Conservation (phyloP, 306 rosid species). For the Vigna radiata region DNA sequence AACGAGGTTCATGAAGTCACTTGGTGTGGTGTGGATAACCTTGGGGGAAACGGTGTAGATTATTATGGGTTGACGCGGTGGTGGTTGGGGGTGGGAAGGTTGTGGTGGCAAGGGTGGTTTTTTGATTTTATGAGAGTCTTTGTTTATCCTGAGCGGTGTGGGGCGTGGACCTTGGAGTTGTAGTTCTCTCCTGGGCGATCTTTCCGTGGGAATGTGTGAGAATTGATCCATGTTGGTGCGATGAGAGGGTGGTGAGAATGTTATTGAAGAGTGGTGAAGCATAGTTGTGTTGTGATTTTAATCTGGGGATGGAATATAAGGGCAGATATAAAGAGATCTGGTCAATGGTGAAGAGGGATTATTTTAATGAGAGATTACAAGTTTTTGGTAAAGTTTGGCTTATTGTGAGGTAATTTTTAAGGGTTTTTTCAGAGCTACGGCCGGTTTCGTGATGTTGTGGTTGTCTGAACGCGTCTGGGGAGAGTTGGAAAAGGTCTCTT, state of each 20-base stretch:
- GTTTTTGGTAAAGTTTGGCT: constrained; percentile 45
- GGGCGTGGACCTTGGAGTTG: constrained; percentile 90
- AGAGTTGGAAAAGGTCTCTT: constrained; percentile 49
- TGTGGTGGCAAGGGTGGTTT: constrained; percentile 70
- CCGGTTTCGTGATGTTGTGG: constrained; percentile 66
- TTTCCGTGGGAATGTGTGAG: constrained; percentile 47
- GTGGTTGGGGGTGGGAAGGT: constrained; percentile 42
- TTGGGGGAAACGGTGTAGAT: constrained; percentile 88
- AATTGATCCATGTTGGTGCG: constrained; percentile 42
- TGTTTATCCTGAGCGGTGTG: constrained; percentile 65
- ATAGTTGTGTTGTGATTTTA: constrained; percentile 24
- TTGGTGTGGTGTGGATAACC: constrained; percentile 78
- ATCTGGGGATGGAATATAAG: constrained; percentile 18
- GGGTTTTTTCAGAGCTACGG: constrained; percentile 38
- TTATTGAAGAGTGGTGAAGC: constrained; percentile 18
- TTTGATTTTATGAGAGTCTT: constrained; percentile 79
- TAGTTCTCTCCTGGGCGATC: constrained; percentile 73
- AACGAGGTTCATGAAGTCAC: constrained; percentile 79
- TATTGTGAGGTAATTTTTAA: constrained; percentile 31
- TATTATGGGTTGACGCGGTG: constrained; percentile 69
- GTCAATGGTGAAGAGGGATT: constrained; percentile 52
- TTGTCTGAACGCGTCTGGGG: constrained; percentile 55
- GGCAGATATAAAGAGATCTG: constrained; percentile 43
- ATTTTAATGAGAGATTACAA: constrained; percentile 6
- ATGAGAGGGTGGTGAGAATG: not conserved